A percentile compares a stretch with the other conserved stretches of the same genome.
Evolutionary conservation across 2,329 filamentous ascomycete species (phyloP).

Genomic region (Dothideomycetidae sp.): DNA sequence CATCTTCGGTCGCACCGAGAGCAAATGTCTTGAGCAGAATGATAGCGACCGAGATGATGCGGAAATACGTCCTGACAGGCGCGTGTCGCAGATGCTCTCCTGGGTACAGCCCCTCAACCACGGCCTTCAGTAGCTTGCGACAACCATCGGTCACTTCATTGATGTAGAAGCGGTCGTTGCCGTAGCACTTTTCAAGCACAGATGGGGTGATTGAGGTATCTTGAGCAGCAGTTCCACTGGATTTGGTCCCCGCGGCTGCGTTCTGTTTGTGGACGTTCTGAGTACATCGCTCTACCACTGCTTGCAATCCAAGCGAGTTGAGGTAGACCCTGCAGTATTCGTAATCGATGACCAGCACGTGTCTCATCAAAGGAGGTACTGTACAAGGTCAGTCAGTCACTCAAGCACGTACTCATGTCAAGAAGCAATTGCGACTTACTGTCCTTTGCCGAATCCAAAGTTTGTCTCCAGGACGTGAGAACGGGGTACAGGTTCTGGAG

Average conservation of each 20-base stretch:
- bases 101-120: slow-evolving; percentile 62
- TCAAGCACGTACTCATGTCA: not conserved
- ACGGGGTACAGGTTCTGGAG: slow-evolving; percentile 71
- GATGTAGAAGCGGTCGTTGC: slow-evolving; percentile 47
- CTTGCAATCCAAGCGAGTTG: slow-evolving; percentile 86
- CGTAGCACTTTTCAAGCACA: slow-evolving; percentile 36
- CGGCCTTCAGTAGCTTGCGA: slow-evolving; percentile 59
- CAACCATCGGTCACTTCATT: slow-evolving; percentile 62
- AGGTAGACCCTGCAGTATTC: slow-evolving; percentile 91
- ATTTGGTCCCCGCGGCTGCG: slow-evolving; percentile 22
- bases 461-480: slow-evolving; percentile 61
- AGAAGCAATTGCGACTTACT: slow-evolving; percentile 20
- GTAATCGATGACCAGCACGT: slow-evolving; percentile 85
- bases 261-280: slow-evolving; percentile 29
- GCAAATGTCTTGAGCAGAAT: slow-evolving; percentile 76
- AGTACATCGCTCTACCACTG: slow-evolving; percentile 84
- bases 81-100: slow-evolving; percentile 67
- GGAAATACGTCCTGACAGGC: slow-evolving; percentile 71
- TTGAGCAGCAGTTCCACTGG: slow-evolving; percentile 16
- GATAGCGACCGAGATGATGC: slow-evolving; percentile 74
- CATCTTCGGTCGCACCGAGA: slow-evolving; percentile 61
- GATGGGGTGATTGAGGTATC: slow-evolving; percentile 33
- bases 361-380: slow-evolving; percentile 45
- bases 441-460: slow-evolving; percentile 60
- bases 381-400: slow-evolving; percentile 5